phyloP scores from a whole-genome alignment of 805 yeast genomes.

The Suhomyces faveliae region DNA sequence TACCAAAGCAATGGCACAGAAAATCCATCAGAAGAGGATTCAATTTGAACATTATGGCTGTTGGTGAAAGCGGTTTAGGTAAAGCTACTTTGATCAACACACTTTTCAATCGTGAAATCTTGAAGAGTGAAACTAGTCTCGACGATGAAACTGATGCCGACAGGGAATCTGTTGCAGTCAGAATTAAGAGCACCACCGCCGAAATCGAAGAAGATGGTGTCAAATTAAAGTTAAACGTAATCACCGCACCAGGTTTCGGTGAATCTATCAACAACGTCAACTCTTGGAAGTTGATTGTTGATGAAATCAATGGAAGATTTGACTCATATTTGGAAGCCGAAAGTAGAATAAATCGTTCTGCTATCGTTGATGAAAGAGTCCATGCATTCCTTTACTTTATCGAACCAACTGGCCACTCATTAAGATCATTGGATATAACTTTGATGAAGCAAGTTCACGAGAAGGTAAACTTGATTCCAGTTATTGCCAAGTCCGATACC shows the following conservation, averaged over 20 bases:
- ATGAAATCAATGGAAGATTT: slow-evolving; percentile 82
- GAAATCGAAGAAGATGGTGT: slow-evolving; percentile 89
- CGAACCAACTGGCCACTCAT: slow-evolving; percentile 95
- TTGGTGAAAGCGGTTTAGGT: slow-evolving; percentile 91
- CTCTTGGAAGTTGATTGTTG: slow-evolving; percentile 88
- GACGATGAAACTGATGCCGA: slow-evolving; percentile 17
- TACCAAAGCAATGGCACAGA: slow-evolving; percentile 99
- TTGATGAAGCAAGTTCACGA: slow-evolving; percentile 86
- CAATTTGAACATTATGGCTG: slow-evolving; percentile 82
- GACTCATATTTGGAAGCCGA: slow-evolving; percentile 89
- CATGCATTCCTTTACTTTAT: slow-evolving; percentile 93
- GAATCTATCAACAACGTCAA: slow-evolving; percentile 70
- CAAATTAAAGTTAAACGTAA: slow-evolving; percentile 74
- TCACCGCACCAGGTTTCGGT: slow-evolving; percentile 94
- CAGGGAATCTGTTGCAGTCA: slow-evolving; percentile 39
- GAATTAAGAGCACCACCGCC: slow-evolving; percentile 57
- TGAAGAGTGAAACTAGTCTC: slow-evolving; percentile 33
- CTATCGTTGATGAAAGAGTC: slow-evolving; percentile 75
- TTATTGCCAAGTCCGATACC: slow-evolving; percentile 93
- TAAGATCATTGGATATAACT: slow-evolving; percentile 83
- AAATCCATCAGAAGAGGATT: slow-evolving; percentile 80
- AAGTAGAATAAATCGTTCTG: slow-evolving; percentile 72
- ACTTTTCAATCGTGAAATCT: slow-evolving; percentile 55
- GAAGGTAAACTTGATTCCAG: slow-evolving; percentile 90
- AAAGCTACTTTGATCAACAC: slow-evolving; percentile 91